Base-by-base conservation (phyloP, 495 filamentous ascomycete species). In the Trichocladium antarcticum region DNA sequence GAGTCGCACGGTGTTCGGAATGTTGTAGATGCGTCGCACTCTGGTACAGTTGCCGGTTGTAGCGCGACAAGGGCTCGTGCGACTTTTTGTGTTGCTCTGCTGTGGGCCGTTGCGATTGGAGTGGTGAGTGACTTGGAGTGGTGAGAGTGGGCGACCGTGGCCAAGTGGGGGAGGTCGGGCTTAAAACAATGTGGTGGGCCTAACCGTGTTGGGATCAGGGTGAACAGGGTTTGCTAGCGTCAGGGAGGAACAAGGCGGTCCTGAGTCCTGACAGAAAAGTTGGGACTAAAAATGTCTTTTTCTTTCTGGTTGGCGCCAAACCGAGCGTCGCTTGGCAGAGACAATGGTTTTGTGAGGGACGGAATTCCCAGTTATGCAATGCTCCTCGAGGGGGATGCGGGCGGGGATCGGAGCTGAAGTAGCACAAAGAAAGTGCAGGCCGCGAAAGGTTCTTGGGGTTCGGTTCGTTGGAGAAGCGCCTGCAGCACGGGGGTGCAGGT, bases 151-250 rank as follows among this genome's bases (percentile, higher is more conserved):
- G 39, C 32, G 39, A 34, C 32, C 6, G 16, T 12, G 15, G 37
- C 11, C 12, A 27, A 47, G 36, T 41, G 17, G 50, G 36, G 27
- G 22, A 36, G 43, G 19, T 36, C 21, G 41, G 52, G 47, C 17
- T 49, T 45, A 43, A n/a, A n/a, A 49, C 41, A 55, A 45, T 37
- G 47, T 11, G 29, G 10, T 32, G 16, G 39, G 46, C 32, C 52
- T 55, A 49, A 42, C 52, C 47, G 20, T 37, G 35, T 55, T 44
- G 31, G 47, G 52, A 54, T 42, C 36, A 54, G n/a, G n/a, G n/a
- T n/a, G 52, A 21, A 34, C n/a, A 16, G 35, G 14, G 45, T 28
- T 22, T 37, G 16, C 15, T 27, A 34, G 22, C 27, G 40, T 39
- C 41, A 50, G 41, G 38, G 21, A 21, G 36, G 32, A 35, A 45